Conservation (phyloP, 1,139 yeast species). For the Candida tetrigidarum region DNA sequence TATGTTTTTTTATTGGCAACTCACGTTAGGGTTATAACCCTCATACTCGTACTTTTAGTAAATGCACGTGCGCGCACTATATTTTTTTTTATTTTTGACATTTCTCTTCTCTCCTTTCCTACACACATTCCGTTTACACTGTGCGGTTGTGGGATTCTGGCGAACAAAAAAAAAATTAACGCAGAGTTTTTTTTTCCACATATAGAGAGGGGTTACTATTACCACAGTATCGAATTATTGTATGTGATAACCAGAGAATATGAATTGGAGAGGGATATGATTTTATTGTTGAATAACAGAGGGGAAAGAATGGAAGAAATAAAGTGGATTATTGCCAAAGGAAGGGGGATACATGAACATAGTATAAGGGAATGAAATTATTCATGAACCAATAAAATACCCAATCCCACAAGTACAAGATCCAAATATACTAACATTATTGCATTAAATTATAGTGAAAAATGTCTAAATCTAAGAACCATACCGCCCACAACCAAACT, state of each 20-base stretch:
- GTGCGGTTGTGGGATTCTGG: not conserved
- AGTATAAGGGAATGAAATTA: not conserved
- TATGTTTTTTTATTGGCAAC: not conserved
- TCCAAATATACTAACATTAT: slow-evolving; percentile 33
- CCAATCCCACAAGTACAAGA: not conserved
- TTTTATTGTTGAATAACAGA: not conserved
- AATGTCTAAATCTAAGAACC: slow-evolving; percentile 99
- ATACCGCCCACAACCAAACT: slow-evolving; percentile 99
- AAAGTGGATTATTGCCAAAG: too few relatives aligned
- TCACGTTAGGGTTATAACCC: slow-evolving; percentile 9
- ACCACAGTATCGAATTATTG: slow-evolving; percentile 9
- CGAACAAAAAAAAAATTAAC: slow-evolving; percentile 6
- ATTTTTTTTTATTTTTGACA: too few relatives aligned
- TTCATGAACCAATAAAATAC: not conserved
- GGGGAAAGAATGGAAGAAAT: not conserved
- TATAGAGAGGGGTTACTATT: not conserved
- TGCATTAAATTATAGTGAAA: slow-evolving; percentile 24
- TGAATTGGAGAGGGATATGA: not conserved
- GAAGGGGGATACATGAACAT: too few relatives aligned
- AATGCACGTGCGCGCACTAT: too few relatives aligned
- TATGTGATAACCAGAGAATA: slow-evolving; percentile 6
- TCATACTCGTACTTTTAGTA: too few relatives aligned
- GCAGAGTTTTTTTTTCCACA: slow-evolving; percentile 2
- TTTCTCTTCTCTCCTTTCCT: not conserved
- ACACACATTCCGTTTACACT: not conserved